A percentile compares a stretch with the other conserved stretches of the same genome.
Evolutionary conservation across 1,284 basidiomycete genomes (phyloP).

Genomic region (Sanghuangporus baumii): DNA sequence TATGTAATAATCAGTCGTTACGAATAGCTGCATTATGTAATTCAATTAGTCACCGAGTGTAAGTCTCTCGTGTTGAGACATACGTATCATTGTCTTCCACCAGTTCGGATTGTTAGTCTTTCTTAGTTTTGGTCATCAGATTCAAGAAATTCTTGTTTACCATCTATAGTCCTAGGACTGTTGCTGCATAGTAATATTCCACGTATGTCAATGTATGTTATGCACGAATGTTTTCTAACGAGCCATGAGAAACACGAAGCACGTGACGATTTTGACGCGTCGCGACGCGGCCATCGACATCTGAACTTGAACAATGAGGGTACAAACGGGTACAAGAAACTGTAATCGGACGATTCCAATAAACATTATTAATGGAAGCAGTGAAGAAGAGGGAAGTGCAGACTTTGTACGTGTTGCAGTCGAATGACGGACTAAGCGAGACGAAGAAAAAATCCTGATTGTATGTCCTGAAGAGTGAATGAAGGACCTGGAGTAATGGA

Average conservation of each 20-base stretch:
- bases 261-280: not conserved
- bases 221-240: too few relatives aligned
- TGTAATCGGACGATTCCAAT: not conserved
- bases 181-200: too few relatives aligned
- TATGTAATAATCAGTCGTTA: too few relatives aligned
- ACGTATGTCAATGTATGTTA: too few relatives aligned
- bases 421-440: not conserved
- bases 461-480: not conserved
- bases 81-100: too few relatives aligned
- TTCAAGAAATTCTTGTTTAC: too few relatives aligned
- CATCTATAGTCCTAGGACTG: too few relatives aligned
- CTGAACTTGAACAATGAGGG: not conserved
- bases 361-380: not conserved
- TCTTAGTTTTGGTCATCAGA: too few relatives aligned
- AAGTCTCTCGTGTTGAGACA: too few relatives aligned
- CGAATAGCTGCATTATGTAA: too few relatives aligned
- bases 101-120: too few relatives aligned
- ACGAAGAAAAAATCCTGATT: not conserved
- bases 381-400: not conserved
- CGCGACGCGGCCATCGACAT: not conserved
- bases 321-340: not conserved
- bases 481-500: not conserved
- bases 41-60: too few relatives aligned
- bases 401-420: not conserved
- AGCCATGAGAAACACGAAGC: not conserved